phyloP scores from a whole-genome alignment of 352 stramenopile genomes.

The Peronospora farinosa region DNA sequence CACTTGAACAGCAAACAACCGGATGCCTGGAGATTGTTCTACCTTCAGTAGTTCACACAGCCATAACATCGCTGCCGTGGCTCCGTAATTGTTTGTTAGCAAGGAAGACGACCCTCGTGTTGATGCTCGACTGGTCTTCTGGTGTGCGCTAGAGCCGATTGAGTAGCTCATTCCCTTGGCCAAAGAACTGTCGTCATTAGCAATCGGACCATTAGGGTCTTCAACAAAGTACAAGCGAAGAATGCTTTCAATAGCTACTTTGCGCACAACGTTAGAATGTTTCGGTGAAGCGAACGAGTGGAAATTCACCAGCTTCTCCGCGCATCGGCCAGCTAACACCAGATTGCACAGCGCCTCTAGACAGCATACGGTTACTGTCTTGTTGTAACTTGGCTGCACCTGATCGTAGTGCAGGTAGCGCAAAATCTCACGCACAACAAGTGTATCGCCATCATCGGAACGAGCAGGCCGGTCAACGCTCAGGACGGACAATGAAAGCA shows the following conservation, averaged over 20 bases:
- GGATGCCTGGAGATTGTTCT: constrained; percentile 65
- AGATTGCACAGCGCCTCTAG: constrained; percentile 78
- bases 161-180: constrained; percentile 16
- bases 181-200: constrained; percentile 9
- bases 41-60: constrained; percentile 52
- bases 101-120: constrained; percentile 12
- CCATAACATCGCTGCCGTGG: constrained; percentile 63
- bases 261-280: constrained; percentile 67
- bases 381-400: constrained; percentile 75
- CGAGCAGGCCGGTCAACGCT: constrained; percentile 52
- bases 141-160: constrained; percentile 4
- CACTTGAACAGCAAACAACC: constrained; percentile 70
- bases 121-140: constrained; percentile 16
- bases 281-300: constrained; percentile 66
- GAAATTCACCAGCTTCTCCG: constrained; percentile 67
- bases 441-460: constrained; percentile 35
- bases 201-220: constrained; percentile 40
- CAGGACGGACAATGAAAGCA: constrained; percentile 66
- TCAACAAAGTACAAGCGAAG: constrained; percentile 79
- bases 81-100: constrained; percentile 55
- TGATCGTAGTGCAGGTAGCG: constrained; percentile 82
- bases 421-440: constrained; percentile 66
- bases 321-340: constrained; percentile 54
- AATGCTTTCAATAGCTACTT: constrained; percentile 81
- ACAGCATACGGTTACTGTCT: constrained; percentile 77